These are phyloP conservation scores for Lipomyces kockii DNA, from an alignment of 805 yeast species.

Conservation along the genomic window DNA sequence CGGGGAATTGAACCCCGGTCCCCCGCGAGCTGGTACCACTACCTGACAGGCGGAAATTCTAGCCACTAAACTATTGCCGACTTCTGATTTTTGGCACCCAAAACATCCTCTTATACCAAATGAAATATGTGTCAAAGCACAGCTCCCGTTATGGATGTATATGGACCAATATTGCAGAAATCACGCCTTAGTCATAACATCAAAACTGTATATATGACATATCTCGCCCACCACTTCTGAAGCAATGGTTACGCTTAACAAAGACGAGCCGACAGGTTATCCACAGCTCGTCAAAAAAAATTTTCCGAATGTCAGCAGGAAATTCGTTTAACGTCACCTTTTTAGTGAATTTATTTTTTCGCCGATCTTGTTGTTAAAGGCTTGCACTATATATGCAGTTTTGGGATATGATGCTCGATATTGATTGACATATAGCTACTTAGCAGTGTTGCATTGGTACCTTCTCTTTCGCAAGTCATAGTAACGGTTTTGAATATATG, in stretches of 20 bases:
- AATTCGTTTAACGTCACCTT: not conserved
- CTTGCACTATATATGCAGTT: not conserved
- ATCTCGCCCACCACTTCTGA: not conserved
- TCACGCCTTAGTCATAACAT: no score
- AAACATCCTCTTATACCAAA: not conserved
- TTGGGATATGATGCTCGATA: no score
- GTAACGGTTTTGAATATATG: not conserved
- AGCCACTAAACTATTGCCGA: slow-evolving; percentile 46
- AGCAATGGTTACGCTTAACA: no score
- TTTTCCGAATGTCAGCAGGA: no score
- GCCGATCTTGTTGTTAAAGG: not conserved
- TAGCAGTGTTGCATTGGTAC: not conserved
- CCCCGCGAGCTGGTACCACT: slow-evolving; percentile 24
- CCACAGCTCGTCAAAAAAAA: no score
- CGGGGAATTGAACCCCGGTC: slow-evolving; percentile 36
- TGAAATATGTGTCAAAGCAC: not conserved
- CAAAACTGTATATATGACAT: not conserved
- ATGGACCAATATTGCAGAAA: no score
- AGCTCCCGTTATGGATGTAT: not conserved
- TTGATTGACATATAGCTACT: not conserved
- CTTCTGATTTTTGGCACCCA: slow-evolving; percentile 35
- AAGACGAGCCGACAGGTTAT: no score
- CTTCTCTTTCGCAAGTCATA: not conserved
- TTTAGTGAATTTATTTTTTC: not conserved
- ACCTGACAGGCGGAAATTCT: slow-evolving; percentile 45